A percentile compares a stretch with the other conserved stretches of the same genome.
Conservation (phyloP, 164 flowering plant genomes). For the Berberis vulgaris region DNA sequence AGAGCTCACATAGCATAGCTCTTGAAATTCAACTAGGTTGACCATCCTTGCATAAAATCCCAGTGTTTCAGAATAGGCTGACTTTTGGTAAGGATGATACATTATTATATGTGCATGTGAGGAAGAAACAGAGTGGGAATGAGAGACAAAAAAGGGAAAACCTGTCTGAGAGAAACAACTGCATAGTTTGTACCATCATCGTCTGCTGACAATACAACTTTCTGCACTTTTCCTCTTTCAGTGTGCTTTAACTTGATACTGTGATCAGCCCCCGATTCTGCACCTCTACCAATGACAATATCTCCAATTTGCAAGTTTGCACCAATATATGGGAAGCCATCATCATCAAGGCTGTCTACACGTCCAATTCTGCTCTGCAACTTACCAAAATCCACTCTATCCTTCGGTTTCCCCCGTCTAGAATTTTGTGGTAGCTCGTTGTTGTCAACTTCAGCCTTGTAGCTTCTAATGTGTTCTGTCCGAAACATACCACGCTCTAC, state of each 20-base stretch:
- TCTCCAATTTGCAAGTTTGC: slow-evolving; percentile 82
- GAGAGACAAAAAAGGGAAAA: slow-evolving; percentile 9
- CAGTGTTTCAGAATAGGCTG: no score
- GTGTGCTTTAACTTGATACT: slow-evolving; percentile 90
- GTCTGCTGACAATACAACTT: slow-evolving; percentile 84
- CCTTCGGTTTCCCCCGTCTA: slow-evolving; percentile 39
- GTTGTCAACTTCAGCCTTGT: slow-evolving; percentile 84
- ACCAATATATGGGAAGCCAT: slow-evolving; percentile 84
- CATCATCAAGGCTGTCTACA: slow-evolving; percentile 89
- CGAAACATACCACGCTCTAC: slow-evolving; percentile 95
- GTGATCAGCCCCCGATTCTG: slow-evolving; percentile 83
- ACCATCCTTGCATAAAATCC: no score
- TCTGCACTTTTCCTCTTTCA: slow-evolving; percentile 86
- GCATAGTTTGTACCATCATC: slow-evolving; percentile 93
- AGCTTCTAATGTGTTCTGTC: slow-evolving; percentile 67
- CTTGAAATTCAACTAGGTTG: no score
- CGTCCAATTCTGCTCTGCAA: slow-evolving; percentile 66
- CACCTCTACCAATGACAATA: slow-evolving; percentile 71
- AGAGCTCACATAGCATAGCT: no score
- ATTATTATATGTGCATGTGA: no score
- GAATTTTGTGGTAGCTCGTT: slow-evolving; percentile 32
- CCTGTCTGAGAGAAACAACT: slow-evolving; percentile 91
- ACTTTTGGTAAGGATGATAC: no score
- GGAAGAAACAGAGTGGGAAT: no score
- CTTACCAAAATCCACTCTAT: slow-evolving; percentile 64